Percentiles rank a stretch among this genome's conserved stretches.
Conservation (phyloP, 1,139 yeast genomes). For the Blastobotrys petasosporus region DNA sequence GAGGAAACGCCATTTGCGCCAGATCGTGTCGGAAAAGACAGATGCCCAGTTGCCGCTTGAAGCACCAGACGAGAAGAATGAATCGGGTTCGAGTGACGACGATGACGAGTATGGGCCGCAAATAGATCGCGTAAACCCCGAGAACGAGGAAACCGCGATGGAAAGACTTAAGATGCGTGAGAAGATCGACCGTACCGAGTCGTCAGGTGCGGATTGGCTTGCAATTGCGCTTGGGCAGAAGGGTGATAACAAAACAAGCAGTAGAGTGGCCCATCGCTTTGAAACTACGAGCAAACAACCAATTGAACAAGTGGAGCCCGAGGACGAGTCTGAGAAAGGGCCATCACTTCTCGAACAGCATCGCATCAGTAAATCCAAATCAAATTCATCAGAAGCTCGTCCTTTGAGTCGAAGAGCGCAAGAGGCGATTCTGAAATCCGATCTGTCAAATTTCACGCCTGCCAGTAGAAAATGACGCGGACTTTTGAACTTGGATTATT, state of each 20-base stretch:
- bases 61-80: not conserved
- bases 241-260: too few relatives aligned
- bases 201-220: slow-evolving; percentile 5
- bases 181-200: slow-evolving; percentile 1
- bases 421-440: not conserved
- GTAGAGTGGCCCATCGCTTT: too few relatives aligned
- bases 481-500: not conserved
- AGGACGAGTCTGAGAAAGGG: not conserved
- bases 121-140: not conserved
- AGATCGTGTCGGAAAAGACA: not conserved
- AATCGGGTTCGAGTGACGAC: slow-evolving; percentile 1
- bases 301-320: not conserved
- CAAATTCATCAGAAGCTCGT: not conserved
- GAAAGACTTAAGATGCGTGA: slow-evolving; percentile 5
- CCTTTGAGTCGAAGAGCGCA: not conserved
- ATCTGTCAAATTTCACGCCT: not conserved
- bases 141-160: slow-evolving; percentile 6
- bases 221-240: slow-evolving; percentile 4
- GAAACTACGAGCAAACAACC: too few relatives aligned
- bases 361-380: not conserved
- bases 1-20: not conserved
- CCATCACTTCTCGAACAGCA: slow-evolving; percentile 4
- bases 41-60: not conserved
- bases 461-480: not conserved
- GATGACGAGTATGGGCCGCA: slow-evolving; percentile 12